Percentiles rank a stretch among this genome's conserved stretches.
Conservation (phyloP, 176 grass and related monocot genomes). For the Lolium multiflorum region DNA sequence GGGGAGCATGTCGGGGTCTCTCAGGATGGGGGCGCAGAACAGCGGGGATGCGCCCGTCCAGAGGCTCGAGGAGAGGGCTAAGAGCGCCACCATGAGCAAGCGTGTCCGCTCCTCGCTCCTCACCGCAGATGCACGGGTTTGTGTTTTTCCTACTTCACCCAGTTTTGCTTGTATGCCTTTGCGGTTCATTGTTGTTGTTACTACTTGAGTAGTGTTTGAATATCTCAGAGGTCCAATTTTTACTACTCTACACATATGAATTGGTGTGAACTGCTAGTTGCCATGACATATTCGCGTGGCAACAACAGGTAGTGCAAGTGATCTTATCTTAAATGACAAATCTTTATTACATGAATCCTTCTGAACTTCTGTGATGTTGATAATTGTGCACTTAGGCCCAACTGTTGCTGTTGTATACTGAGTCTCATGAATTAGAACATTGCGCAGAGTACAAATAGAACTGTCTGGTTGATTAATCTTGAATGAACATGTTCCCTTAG, state of each 20-base stretch:
- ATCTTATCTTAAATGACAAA: background rate
- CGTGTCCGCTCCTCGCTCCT: slow-evolving; percentile 67
- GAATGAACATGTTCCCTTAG: background rate
- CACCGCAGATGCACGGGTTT: slow-evolving; percentile 71
- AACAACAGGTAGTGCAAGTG: background rate
- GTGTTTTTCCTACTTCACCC: slow-evolving; percentile 33
- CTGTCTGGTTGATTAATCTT: background rate
- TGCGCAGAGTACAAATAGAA: background rate
- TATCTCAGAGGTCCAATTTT: background rate
- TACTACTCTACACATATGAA: background rate
- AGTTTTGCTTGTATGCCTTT: background rate
- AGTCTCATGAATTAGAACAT: background rate
- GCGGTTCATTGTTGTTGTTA: slow-evolving; percentile 6
- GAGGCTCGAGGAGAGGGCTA: slow-evolving; percentile 65
- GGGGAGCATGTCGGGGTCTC: slow-evolving; percentile 39
- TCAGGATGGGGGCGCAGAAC: slow-evolving; percentile 55
- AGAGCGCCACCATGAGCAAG: slow-evolving; percentile 66
- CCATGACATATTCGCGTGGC: background rate
- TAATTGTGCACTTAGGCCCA: background rate
- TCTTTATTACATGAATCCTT: slow-evolving; percentile 3
- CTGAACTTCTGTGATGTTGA: background rate
- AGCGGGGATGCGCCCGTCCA: slow-evolving; percentile 48
- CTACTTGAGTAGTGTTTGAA: background rate
- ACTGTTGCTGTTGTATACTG: background rate
- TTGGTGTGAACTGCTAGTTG: background rate